Base-by-base conservation (phyloP, 2,329 filamentous ascomycete species). In the Claviceps purpurea region DNA sequence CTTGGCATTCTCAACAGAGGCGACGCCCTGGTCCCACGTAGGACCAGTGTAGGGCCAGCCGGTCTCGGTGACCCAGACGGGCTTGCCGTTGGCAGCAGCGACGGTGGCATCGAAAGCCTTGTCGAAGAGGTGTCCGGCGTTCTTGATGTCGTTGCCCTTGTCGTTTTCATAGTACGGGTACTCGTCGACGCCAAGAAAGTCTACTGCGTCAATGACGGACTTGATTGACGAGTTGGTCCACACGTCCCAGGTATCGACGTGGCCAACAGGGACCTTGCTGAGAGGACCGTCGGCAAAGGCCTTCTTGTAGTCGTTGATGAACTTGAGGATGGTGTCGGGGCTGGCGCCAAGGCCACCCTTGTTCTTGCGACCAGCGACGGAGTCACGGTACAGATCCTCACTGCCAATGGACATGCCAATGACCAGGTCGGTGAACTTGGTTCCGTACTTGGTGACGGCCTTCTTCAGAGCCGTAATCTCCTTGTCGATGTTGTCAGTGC, bases 231-330 rank as follows among this genome's bases (percentile, higher is more conserved):
- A 55, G 66, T 85, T 77, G 47, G 75, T 71, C 78, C 78, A 82
- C 47, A 72, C 74, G 45, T 80, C 80, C 77, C 80, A 84, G 50
- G 82, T 85, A 66, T 86, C 82, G 58, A 85, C 82, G 65, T 85
- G 82, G 26, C 81, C 81, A 56, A 83, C 69, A 49, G 78, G 73
- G 54, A 73, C 68, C 49, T 70, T 71, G 64, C 71, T 57, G 18
- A 77, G 67, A 16, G 65, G 53, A 16, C 64, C 70, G 59, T 61
- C 60, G 48, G 73, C 62, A 59, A 89, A 79, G 52, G 77, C 73
- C 54, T 71, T 68, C 60, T 78, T 77, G 65, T 80, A 82, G 64
- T 83, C 73, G 53, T 73, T 65, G 70, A 89, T 86, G 71, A 85
- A 88, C 60, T 69, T 67, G 62, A 84, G 73, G 30, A 89, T 69